Evolutionary conservation across 164 flowering plant species (phyloP), one percentile per base, ranked within the genome.

Genomic region (Piper betle): DNA sequence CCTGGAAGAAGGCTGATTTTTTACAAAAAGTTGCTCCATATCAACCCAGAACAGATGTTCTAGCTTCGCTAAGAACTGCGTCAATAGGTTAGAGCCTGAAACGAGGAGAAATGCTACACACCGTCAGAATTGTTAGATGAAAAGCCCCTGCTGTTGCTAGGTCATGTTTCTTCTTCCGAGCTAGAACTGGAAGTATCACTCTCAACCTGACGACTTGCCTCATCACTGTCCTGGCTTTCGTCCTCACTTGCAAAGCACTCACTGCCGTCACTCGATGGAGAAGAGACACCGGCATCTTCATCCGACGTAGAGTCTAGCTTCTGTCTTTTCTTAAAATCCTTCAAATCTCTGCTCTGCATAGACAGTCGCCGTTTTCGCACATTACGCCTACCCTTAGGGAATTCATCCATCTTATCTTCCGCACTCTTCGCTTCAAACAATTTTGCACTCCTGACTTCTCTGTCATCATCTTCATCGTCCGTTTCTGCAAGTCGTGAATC

Each of bases 331-430:
- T 82, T 78, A 10, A 77, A 73, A 68, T 84, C 85, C 58, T 78
- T 83, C 18, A 83, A 61, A 20, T 81, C 85, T 75, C 84, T 82
- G 53, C 97, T 92, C 69, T 81, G 88, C 52, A 86, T 67, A 52
- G 88, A 79, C 61, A 88, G 68, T 42, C 91, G 77, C 70, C 96
- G 76, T 58, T 85, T 87, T 55, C 96, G 72, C 39, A 94, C 85
- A 66, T 86, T 84, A 46, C 96, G 69, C 79, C 88, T 93, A 37
- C 98, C 96, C 72, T 88, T 93, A 40, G 99, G 96, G 62, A 80
- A 80, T 6, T 89, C 94, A 58, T 86, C 96, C 57, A 67, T 78
- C 52, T 76, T 83, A 13, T 87, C 72, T 25, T 83, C 81, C 12
- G 75, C 64, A 73, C 65, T 80, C 61, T 74, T 85, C 42, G 76